A percentile compares a stretch with the other conserved stretches of the same genome.
These are phyloP conservation scores for Selenicereus undatus DNA, from an alignment of 148 eudicot genomes.

Conservation along the genomic window DNA sequence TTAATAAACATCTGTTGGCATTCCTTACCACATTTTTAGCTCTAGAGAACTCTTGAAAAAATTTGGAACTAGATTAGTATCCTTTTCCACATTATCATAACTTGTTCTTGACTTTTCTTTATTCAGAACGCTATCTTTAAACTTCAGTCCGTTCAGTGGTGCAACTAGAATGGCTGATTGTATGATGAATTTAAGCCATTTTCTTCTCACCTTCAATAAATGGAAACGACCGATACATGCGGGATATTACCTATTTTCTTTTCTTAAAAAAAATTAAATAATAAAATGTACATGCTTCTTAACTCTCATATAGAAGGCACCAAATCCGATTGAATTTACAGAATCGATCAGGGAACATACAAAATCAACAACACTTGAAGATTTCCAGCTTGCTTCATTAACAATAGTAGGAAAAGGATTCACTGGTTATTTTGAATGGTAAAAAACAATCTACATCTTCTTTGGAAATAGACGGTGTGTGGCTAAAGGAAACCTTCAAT, in stretches of 20 bases:
- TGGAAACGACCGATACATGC: too few relatives aligned
- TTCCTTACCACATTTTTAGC: background rate
- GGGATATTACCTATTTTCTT: too few relatives aligned
- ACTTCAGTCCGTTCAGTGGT: too few relatives aligned
- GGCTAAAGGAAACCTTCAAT: constrained; percentile 67
- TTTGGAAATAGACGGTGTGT: background rate
- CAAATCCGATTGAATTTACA: background rate
- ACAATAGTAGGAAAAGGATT: background rate
- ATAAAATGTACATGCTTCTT: too few relatives aligned
- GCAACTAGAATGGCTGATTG: too few relatives aligned
- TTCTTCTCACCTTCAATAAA: too few relatives aligned
- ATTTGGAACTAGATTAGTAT: background rate
- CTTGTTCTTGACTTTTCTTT: background rate
- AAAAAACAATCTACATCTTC: background rate
- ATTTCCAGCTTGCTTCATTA: background rate
- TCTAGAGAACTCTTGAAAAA: background rate
- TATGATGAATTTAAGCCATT: too few relatives aligned
- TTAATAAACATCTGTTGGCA: background rate
- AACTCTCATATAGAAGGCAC: background rate
- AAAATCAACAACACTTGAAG: background rate
- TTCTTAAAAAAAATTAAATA: too few relatives aligned
- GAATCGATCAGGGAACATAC: background rate
- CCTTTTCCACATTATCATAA: background rate
- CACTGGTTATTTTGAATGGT: background rate
- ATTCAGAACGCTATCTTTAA: background rate